phyloP scores from a whole-genome alignment of 2,329 filamentous ascomycete genomes.

The Cladosporium sp. region DNA sequence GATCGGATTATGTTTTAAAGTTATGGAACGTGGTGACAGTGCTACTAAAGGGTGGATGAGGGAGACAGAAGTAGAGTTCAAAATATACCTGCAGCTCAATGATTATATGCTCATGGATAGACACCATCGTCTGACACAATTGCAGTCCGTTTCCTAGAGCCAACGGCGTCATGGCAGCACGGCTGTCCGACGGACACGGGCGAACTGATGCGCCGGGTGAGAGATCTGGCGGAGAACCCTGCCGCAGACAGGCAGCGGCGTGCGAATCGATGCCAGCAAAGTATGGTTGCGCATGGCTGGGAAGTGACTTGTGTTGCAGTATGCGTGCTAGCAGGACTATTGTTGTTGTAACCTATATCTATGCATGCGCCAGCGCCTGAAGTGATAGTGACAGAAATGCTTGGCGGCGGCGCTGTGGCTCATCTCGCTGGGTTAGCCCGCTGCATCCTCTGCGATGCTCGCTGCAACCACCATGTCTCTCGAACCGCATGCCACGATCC shows the following conservation, averaged over 20 bases:
- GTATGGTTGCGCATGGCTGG: too few relatives aligned
- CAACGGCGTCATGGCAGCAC: conserved; percentile 4
- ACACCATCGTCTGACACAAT: too few relatives aligned
- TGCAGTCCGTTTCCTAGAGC: neutral
- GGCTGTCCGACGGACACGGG: neutral
- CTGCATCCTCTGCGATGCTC: neutral
- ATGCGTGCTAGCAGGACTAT: too few relatives aligned
- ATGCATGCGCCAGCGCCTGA: too few relatives aligned
- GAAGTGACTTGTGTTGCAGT: too few relatives aligned
- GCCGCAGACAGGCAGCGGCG: neutral
- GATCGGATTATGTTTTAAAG: too few relatives aligned
- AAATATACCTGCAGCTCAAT: neutral
- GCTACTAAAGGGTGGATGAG: neutral
- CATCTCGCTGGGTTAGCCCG: neutral
- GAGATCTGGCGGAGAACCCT: neutral
- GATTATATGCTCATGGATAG: neutral
- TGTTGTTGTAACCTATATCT: too few relatives aligned
- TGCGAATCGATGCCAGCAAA: conserved; percentile 11
- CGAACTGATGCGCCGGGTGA: neutral
- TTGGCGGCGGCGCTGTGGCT: neutral
- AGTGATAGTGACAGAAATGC: neutral
- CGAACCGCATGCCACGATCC: neutral
- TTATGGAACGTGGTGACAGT: neutral
- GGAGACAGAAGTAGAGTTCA: neutral
- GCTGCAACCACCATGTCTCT: neutral